Evolutionary conservation across 805 yeast genomes (phyloP).

Genomic region (Lipomyces yamanashiensis): DNA sequence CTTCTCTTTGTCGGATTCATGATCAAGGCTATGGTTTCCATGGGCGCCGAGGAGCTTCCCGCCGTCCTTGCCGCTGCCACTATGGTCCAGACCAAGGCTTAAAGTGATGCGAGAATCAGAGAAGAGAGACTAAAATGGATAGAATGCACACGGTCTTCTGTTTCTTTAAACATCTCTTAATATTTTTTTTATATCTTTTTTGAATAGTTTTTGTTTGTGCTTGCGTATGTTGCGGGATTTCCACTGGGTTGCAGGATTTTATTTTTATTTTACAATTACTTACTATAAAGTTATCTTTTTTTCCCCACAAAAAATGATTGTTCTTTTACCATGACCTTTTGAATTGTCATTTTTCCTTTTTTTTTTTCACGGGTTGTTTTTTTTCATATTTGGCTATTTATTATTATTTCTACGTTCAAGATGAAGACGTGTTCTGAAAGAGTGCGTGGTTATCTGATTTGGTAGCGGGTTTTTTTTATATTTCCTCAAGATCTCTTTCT

Average conservation of each 20-base stretch:
- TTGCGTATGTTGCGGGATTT: neutral
- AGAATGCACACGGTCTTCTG: neutral
- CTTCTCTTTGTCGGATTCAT: constrained; percentile 53
- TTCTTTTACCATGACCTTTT: neutral
- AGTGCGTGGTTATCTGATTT: no score
- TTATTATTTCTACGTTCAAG: no score
- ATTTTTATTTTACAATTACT: neutral
- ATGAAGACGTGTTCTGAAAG: no score
- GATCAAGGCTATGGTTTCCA: constrained; percentile 53
- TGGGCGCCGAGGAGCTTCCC: constrained; percentile 63
- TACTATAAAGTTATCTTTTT: neutral
- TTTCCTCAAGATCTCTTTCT: no score
- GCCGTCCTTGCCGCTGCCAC: constrained; percentile 67
- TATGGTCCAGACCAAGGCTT: constrained; percentile 34
- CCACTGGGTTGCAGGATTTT: constrained; percentile 8
- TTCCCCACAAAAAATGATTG: neutral
- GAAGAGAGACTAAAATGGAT: neutral
- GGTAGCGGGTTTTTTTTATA: no score
- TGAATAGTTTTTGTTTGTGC: neutral
- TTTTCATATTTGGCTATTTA: no score
- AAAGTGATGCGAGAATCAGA: constrained; percentile 1
- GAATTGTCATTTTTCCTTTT: no score
- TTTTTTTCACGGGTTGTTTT: neutral
- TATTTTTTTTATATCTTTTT: neutral
- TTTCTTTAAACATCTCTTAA: neutral